phyloP scores from a whole-genome alignment of 2,329 filamentous ascomycete species.

The Samsoniella hepiali region DNA sequence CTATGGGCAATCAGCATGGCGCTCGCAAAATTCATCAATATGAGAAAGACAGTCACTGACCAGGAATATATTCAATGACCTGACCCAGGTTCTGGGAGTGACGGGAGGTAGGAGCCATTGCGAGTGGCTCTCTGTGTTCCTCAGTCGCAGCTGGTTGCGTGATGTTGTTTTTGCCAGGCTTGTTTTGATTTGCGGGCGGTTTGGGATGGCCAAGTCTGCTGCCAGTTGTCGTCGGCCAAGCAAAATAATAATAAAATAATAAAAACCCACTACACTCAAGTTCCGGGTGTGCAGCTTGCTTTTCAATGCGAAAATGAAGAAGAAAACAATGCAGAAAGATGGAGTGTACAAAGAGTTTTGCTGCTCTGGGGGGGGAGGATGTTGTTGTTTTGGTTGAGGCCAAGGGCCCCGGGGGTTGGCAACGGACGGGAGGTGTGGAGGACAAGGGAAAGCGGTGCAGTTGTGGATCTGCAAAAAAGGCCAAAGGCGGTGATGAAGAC shows the following conservation, averaged over 20 bases:
- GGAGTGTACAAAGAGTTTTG: not conserved
- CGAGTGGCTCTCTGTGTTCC: constrained; percentile 26
- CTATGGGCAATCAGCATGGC: constrained; percentile 44
- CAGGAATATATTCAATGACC: constrained; percentile 94
- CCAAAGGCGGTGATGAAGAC: constrained; percentile 15
- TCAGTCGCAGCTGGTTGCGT: constrained; percentile 8
- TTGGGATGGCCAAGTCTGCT: not conserved
- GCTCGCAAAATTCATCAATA: too few relatives aligned
- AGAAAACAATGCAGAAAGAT: not conserved
- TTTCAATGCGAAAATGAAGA: not conserved
- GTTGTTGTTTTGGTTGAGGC: constrained; percentile 12
- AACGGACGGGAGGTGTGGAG: constrained; percentile 4
- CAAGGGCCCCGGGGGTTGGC: not conserved
- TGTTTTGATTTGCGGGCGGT: not conserved
- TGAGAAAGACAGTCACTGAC: constrained; percentile 47
- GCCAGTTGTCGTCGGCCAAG: too few relatives aligned
- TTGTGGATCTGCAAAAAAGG: constrained; percentile 6
- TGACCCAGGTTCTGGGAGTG: constrained; percentile 67
- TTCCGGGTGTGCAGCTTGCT: too few relatives aligned
- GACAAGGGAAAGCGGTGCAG: constrained; percentile 10
- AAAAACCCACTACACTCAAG: too few relatives aligned
- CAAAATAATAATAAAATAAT: not conserved
- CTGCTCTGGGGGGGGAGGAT: constrained; percentile 1
- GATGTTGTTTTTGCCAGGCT: not conserved
- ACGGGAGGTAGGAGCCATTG: constrained; percentile 51